phyloP scores from a whole-genome alignment of 768 basidiomycete genomes.

The Russula vinacea region DNA sequence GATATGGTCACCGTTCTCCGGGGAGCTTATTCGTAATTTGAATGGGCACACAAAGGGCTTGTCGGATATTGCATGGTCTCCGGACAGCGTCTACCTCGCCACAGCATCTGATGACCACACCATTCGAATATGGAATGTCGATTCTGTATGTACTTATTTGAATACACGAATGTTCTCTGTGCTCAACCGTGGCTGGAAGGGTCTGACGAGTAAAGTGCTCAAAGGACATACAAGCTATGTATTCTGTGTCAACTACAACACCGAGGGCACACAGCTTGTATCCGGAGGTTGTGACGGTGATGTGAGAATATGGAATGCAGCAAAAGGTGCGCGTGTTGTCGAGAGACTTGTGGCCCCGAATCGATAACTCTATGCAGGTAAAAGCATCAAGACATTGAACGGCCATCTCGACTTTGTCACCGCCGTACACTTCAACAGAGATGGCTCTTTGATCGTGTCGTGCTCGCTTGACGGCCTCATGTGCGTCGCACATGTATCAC shows the following conservation, averaged over 20 bases:
- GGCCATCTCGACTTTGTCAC: constrained; percentile 95
- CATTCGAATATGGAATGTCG: constrained; percentile 85
- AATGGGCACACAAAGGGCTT: constrained; percentile 77
- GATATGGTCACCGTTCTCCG: constrained; percentile 79
- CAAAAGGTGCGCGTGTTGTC: constrained; percentile 53
- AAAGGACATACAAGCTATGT: constrained; percentile 85
- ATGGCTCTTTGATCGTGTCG: constrained; percentile 88
- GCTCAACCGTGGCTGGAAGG: constrained; percentile 41
- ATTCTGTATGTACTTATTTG: constrained; percentile 51
- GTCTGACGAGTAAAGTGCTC: constrained; percentile 64
- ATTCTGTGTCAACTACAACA: constrained; percentile 90
- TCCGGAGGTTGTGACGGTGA: constrained; percentile 93
- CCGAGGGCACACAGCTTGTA: constrained; percentile 81
- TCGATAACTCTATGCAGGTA: constrained; percentile 48
- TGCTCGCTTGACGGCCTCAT: constrained; percentile 92
- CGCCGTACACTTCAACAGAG: constrained; percentile 89
- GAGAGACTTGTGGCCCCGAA: not conserved
- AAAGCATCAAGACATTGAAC: constrained; percentile 79
- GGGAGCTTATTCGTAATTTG: constrained; percentile 70
- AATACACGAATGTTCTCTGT: not conserved
- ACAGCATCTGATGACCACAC: constrained; percentile 92
- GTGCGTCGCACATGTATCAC: constrained; percentile 47
- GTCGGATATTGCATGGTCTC: constrained; percentile 87
- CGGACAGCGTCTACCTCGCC: constrained; percentile 77
- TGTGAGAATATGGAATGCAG: constrained; percentile 88